A percentile compares a stretch with the other conserved stretches of the same genome.
Evolutionary conservation across 2,329 filamentous ascomycete species (phyloP).

Genomic region (Pestalotiopsis sp.): DNA sequence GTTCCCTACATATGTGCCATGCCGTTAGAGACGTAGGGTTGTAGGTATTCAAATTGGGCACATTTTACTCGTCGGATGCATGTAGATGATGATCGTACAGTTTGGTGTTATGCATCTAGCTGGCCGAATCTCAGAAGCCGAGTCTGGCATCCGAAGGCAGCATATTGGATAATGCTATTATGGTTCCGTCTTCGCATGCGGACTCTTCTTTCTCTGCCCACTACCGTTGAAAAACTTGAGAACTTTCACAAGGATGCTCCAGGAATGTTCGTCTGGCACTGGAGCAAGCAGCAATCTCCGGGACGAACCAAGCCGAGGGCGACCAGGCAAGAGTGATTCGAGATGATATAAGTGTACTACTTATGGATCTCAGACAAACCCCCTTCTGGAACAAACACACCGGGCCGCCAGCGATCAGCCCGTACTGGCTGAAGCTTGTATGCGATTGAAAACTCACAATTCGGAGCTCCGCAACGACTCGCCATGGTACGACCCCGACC

Average conservation of each 20-base stretch:
- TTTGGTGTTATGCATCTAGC: background rate
- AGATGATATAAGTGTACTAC: background rate
- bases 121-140: too few species aligned
- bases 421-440: background rate
- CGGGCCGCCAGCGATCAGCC: background rate
- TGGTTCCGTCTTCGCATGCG: background rate
- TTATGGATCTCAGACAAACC: background rate
- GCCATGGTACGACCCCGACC: background rate
- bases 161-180: background rate
- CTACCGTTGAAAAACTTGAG: background rate
- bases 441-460: background rate
- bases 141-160: background rate
- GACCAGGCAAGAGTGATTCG: background rate
- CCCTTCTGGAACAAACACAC: background rate
- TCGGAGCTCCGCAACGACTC: background rate
- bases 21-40: background rate
- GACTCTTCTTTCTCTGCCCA: background rate
- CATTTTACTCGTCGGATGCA: background rate
- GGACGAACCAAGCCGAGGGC: background rate
- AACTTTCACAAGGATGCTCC: background rate
- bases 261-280: background rate
- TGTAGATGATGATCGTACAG: background rate
- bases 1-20: background rate
- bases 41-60: background rate
- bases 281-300: background rate